These are phyloP conservation scores for Monosporascus cannonballus DNA, from an alignment of 2,329 filamentous ascomycete genomes.

Conservation along the genomic window DNA sequence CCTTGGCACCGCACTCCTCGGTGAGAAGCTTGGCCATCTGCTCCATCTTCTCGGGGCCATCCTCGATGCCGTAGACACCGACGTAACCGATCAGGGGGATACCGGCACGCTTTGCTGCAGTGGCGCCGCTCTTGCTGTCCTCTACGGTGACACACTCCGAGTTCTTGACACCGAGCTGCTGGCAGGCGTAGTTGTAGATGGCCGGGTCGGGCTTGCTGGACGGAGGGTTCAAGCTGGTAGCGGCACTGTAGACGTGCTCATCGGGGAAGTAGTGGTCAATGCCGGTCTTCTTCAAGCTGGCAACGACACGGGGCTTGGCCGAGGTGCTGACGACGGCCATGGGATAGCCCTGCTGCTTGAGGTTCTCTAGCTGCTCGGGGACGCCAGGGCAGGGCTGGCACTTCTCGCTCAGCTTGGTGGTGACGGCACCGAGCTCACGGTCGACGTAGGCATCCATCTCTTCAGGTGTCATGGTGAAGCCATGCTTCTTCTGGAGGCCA, in stretches of 20 bases:
- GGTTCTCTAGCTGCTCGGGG: constrained; percentile 51
- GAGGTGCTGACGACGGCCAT: constrained; percentile 67
- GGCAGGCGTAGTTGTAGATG: constrained; percentile 64
- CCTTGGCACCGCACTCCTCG: constrained; percentile 43
- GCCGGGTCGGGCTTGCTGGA: constrained; percentile 71
- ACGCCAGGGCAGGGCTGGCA: constrained; percentile 55
- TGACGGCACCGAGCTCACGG: constrained; percentile 64
- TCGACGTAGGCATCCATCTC: constrained; percentile 61
- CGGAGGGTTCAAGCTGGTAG: constrained; percentile 59
- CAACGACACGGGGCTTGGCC: constrained; percentile 61
- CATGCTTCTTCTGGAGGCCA: constrained; percentile 61
- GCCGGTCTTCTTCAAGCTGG: constrained; percentile 61
- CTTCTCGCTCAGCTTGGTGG: constrained; percentile 58
- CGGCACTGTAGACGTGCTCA: constrained; percentile 65
- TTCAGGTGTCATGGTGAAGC: constrained; percentile 53
- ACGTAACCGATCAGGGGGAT: constrained; percentile 71
- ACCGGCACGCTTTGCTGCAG: constrained; percentile 61
- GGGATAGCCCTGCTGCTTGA: constrained; percentile 53
- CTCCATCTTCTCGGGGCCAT: constrained; percentile 43
- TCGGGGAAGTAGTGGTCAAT: constrained; percentile 63
- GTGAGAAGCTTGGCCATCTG: constrained; percentile 48
- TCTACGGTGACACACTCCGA: constrained; percentile 64
- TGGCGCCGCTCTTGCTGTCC: constrained; percentile 66
- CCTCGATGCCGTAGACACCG: constrained; percentile 43
- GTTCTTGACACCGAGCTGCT: constrained; percentile 58